Evolutionary conservation across 768 basidiomycete genomes (phyloP).

Genomic region (Agaricus subrufescens): DNA sequence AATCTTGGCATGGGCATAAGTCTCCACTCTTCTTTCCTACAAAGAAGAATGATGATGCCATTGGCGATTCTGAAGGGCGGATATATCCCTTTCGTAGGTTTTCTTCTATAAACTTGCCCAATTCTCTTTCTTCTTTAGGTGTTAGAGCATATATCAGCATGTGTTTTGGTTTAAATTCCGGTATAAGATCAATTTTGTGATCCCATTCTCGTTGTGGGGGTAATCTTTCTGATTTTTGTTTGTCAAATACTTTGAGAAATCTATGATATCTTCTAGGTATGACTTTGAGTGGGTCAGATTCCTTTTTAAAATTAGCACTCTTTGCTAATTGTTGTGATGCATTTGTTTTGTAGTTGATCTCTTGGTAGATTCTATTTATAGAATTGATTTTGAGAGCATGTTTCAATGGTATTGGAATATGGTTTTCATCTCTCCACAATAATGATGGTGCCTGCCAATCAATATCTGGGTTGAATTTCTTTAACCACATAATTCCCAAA

Average conservation of each 20-base stretch:
- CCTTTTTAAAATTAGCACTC: not conserved
- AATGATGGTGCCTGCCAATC: too few species aligned
- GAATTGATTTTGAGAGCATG: not conserved
- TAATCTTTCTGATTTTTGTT: not conserved
- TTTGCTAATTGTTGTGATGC: not conserved
- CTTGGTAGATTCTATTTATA: not conserved
- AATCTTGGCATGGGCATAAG: slow-evolving; percentile 24
- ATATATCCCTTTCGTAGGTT: slow-evolving; percentile 4
- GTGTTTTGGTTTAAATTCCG: not conserved
- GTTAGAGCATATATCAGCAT: not conserved
- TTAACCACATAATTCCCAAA: too few species aligned
- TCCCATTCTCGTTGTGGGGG: not conserved
- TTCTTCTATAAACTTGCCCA: not conserved
- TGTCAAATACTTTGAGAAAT: not conserved
- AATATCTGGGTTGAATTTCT: too few species aligned
- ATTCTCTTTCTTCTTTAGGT: slow-evolving; percentile 19
- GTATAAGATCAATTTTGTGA: not conserved
- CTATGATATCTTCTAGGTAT: not conserved
- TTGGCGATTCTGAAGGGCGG: slow-evolving; percentile 2
- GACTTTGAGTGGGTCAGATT: not conserved
- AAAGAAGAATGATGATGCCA: slow-evolving; percentile 17
- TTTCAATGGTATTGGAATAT: too few species aligned
- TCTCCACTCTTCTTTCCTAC: slow-evolving; percentile 18
- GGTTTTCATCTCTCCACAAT: too few species aligned
- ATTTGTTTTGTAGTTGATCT: not conserved